Conservation (phyloP, 306 rosid genomes). For the Mucuna pruriens region DNA sequence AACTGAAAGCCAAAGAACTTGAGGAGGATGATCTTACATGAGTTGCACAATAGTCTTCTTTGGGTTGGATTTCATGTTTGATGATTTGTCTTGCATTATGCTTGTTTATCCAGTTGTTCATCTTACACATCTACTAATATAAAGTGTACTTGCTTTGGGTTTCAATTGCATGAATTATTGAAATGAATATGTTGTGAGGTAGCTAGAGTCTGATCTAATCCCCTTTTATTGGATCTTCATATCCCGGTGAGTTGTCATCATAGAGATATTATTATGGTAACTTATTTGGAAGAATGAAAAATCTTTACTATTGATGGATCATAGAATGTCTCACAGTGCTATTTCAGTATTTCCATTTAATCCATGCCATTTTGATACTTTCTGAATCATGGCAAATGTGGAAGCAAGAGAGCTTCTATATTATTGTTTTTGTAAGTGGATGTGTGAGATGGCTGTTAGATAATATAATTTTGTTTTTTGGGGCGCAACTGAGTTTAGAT, state of each 20-base stretch:
- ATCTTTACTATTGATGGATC: not conserved
- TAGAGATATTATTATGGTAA: not conserved
- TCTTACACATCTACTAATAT: constrained; percentile 35
- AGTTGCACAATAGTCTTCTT: constrained; percentile 27
- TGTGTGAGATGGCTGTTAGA: no score
- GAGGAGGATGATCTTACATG: constrained; percentile 99
- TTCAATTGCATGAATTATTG: constrained; percentile 38
- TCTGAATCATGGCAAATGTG: not conserved
- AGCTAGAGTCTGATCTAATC: constrained; percentile 5
- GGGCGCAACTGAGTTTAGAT: no score
- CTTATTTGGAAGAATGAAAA: constrained; percentile 25
- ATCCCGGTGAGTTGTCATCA: not conserved
- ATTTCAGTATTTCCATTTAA: not conserved
- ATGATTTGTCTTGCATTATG: constrained; percentile 44
- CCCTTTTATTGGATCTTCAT: constrained; percentile 19
- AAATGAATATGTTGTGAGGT: constrained; percentile 32
- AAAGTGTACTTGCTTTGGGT: constrained; percentile 48
- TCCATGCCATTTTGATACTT: not conserved
- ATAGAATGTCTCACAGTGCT: not conserved
- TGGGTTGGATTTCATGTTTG: constrained; percentile 38
- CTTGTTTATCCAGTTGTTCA: constrained; percentile 41
- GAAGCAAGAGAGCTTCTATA: not conserved
- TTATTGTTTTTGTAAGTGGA: not conserved
- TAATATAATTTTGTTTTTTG: no score
- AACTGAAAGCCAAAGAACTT: constrained; percentile 93